Percentiles rank a stretch among this genome's conserved stretches.
phyloP scores from a whole-genome alignment of 495 filamentous ascomycete species.

The Daldinia bambusicola region DNA sequence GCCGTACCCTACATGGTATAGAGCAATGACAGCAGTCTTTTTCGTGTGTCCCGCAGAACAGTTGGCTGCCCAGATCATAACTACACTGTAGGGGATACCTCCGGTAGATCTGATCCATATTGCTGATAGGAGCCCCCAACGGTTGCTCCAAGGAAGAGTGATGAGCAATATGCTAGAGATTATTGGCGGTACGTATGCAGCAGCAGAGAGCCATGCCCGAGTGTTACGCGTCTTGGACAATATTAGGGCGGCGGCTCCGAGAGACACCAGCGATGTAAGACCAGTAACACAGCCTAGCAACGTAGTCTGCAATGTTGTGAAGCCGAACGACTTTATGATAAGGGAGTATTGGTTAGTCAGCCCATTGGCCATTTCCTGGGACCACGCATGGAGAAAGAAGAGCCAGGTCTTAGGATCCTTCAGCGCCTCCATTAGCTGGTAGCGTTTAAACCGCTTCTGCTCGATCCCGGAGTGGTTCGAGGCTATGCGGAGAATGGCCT shows the following conservation, averaged over 20 bases:
- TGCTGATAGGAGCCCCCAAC: slow-evolving; percentile 52
- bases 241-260: slow-evolving; percentile 42
- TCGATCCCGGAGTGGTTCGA: slow-evolving; percentile 73
- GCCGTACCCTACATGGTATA: slow-evolving; percentile 55
- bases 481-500: slow-evolving; percentile 67
- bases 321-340: slow-evolving; percentile 57
- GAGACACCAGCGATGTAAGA: slow-evolving; percentile 51
- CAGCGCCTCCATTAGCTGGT: slow-evolving; percentile 68
- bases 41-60: slow-evolving; percentile 55
- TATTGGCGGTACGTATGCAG: slow-evolving; percentile 47
- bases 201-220: slow-evolving; percentile 53
- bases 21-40: slow-evolving; percentile 59
- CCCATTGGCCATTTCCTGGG: slow-evolving; percentile 57
- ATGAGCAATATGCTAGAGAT: slow-evolving; percentile 51
- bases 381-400: slow-evolving; percentile 56
- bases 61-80: slow-evolving; percentile 53
- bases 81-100: slow-evolving; percentile 54
- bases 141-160: slow-evolving; percentile 53
- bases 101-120: slow-evolving; percentile 54
- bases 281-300: slow-evolving; percentile 51
- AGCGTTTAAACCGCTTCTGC: slow-evolving; percentile 70
- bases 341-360: slow-evolving; percentile 57
- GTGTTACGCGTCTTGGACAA: slow-evolving; percentile 52
- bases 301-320: slow-evolving; percentile 54
- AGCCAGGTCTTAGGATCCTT: slow-evolving; percentile 65